phyloP scores from a whole-genome alignment of 176 grass and related monocot genomes.

The Triticum monococcum region DNA sequence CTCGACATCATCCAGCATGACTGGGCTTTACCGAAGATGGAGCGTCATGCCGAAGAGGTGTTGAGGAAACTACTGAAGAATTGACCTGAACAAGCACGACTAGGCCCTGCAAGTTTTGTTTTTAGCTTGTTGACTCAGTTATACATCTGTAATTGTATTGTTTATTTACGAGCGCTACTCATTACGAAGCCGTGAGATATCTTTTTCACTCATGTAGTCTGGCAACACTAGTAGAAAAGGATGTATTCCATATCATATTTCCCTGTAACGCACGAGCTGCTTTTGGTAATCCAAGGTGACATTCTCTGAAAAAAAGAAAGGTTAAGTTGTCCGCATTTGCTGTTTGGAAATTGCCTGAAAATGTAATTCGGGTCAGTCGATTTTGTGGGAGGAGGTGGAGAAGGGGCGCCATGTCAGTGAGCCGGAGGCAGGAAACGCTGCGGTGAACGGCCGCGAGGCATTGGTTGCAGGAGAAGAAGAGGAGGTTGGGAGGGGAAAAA shows the following conservation, averaged over 20 bases:
- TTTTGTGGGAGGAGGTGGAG: too few relatives aligned
- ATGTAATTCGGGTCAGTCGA: too few relatives aligned
- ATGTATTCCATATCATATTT: neutral
- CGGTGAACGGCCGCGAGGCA: too few relatives aligned
- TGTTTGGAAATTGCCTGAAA: too few relatives aligned
- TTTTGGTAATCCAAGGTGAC: neutral
- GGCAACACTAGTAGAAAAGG: neutral
- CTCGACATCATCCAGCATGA: constrained; percentile 98
- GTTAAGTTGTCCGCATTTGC: too few relatives aligned
- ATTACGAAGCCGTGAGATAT: neutral
- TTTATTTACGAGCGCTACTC: constrained; percentile 24
- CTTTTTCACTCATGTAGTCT: neutral
- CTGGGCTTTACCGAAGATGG: constrained; percentile 85
- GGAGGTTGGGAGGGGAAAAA: too few relatives aligned
- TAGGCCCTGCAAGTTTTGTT: constrained; percentile 26
- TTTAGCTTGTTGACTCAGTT: constrained; percentile 26
- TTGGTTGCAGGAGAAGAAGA: too few relatives aligned
- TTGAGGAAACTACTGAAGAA: constrained; percentile 78
- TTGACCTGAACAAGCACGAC: constrained; percentile 17
- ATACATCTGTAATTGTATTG: constrained; percentile 26
- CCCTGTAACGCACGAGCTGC: neutral
- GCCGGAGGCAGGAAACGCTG: too few relatives aligned
- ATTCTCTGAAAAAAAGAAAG: too few relatives aligned
- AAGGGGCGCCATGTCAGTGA: too few relatives aligned
- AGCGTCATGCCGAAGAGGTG: constrained; percentile 66